phyloP scores from a whole-genome alignment of 75 land plant genomes.

The Cryptomeria japonica region DNA sequence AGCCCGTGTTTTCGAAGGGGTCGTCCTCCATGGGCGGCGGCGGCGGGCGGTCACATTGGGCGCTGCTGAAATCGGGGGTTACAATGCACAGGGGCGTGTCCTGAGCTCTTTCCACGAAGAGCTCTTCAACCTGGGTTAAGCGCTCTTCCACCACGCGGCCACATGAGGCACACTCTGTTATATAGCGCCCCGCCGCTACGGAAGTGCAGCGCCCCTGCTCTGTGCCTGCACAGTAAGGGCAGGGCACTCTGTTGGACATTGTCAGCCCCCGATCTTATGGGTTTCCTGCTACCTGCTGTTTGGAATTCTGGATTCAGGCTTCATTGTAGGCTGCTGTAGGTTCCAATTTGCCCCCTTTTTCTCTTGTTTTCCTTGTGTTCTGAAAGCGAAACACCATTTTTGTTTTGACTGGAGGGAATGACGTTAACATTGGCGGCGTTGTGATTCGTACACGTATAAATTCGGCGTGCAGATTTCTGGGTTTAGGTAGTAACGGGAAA shows the following conservation, averaged over 20 bases:
- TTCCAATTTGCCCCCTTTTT: no score
- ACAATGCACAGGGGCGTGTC: slow-evolving; percentile 71
- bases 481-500: neutral
- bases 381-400: neutral
- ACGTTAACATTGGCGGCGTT: neutral
- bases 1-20: slow-evolving; percentile 77
- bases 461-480: neutral
- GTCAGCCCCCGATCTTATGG: neutral
- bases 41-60: slow-evolving; percentile 18
- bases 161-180: slow-evolving; percentile 73
- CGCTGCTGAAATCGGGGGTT: slow-evolving; percentile 63
- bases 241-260: slow-evolving; percentile 19
- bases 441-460: neutral
- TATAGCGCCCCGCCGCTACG: slow-evolving; percentile 28
- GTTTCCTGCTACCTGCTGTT: neutral
- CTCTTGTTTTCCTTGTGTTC: neutral
- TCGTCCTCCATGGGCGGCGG: slow-evolving; percentile 48
- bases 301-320: neutral
- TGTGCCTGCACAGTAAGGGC: slow-evolving; percentile 65
- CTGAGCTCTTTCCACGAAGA: slow-evolving; percentile 66
- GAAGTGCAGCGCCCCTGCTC: slow-evolving; percentile 55
- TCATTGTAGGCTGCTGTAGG: neutral
- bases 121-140: slow-evolving; percentile 45
- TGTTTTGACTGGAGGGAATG: neutral
- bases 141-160: slow-evolving; percentile 76